These are phyloP conservation scores for Arthrocladium fulminans DNA, from an alignment of 2,329 filamentous ascomycete species.

Conservation along the genomic window DNA sequence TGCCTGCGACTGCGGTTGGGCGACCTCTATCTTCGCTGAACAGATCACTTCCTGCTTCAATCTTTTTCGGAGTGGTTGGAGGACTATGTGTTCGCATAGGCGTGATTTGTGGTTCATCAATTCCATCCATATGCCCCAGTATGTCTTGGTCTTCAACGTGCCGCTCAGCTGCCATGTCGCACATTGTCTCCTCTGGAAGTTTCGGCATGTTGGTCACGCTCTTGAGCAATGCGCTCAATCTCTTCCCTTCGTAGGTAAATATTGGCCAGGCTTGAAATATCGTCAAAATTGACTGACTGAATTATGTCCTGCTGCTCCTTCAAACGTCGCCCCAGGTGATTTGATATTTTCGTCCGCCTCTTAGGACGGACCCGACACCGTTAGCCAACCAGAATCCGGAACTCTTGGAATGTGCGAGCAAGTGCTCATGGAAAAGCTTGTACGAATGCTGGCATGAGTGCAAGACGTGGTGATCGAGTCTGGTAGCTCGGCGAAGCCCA, in stretches of 20 bases:
- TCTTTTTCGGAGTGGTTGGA: conserved; percentile 14
- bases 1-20: conserved; percentile 20
- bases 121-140: conserved; percentile 8
- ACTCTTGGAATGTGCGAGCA: background rate
- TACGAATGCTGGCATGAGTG: conserved; percentile 13
- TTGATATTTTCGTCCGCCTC: conserved; percentile 40
- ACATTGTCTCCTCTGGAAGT: background rate
- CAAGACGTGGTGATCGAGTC: background rate
- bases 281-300: background rate
- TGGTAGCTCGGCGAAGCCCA: conserved; percentile 21
- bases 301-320: background rate
- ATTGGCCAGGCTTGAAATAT: background rate
- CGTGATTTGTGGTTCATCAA: conserved; percentile 22
- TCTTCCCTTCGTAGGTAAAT: background rate
- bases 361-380: conserved; percentile 44
- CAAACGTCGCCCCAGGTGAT: background rate
- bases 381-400: conserved; percentile 34
- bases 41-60: conserved; percentile 2
- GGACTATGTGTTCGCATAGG: conserved; percentile 19
- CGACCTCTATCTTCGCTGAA: conserved; percentile 14
- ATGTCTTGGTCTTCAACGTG: conserved; percentile 6
- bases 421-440: conserved; percentile 6
- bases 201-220: background rate
- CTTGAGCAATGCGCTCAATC: background rate
- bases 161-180: background rate